A percentile compares a stretch with the other conserved stretches of the same genome.
Conservation (phyloP, 2,329 filamentous ascomycete genomes). For the Neobulgaria alba region DNA sequence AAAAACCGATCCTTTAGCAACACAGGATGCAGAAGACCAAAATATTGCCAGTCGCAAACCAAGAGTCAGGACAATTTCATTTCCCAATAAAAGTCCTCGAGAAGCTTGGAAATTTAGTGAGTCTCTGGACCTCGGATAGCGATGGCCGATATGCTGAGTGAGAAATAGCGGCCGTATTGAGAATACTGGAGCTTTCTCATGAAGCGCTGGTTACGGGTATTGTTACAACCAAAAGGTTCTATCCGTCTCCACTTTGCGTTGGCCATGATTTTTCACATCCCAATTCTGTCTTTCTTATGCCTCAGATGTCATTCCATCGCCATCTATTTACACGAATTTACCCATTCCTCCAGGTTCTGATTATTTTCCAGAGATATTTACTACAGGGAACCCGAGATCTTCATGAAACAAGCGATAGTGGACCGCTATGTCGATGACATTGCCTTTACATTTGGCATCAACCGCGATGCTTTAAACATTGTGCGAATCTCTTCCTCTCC, state of each 20-base stretch:
- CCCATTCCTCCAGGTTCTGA: constrained; percentile 3
- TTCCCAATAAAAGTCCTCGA: constrained; percentile 39
- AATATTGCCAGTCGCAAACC: neutral
- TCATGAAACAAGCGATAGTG: constrained; percentile 58
- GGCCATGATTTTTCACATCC: constrained; percentile 1
- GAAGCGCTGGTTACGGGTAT: constrained; percentile 47
- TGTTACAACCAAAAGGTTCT: constrained; percentile 53
- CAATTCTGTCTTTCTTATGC: too few relatives aligned
- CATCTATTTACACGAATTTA: constrained; percentile 1
- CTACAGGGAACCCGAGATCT: constrained; percentile 67
- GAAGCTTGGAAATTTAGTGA: constrained; percentile 47
- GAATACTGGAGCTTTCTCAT: constrained; percentile 51
- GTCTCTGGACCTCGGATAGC: too few relatives aligned
- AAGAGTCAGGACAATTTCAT: constrained; percentile 25
- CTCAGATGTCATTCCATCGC: too few relatives aligned
- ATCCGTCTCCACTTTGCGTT: neutral
- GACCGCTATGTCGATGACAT: constrained; percentile 68
- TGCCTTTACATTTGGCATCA: constrained; percentile 57
- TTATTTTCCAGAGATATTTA: constrained; percentile 59
- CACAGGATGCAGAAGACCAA: neutral
- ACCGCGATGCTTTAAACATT: constrained; percentile 60
- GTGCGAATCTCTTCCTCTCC: constrained; percentile 40
- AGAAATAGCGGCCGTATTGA: constrained; percentile 46
- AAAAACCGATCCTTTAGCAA: constrained; percentile 3
- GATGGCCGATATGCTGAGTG: too few relatives aligned